A percentile compares a stretch with the other conserved stretches of the same genome.
Conservation (phyloP, 371 early-diverging fungal species). For the Apophysomyces trapeziformis region DNA sequence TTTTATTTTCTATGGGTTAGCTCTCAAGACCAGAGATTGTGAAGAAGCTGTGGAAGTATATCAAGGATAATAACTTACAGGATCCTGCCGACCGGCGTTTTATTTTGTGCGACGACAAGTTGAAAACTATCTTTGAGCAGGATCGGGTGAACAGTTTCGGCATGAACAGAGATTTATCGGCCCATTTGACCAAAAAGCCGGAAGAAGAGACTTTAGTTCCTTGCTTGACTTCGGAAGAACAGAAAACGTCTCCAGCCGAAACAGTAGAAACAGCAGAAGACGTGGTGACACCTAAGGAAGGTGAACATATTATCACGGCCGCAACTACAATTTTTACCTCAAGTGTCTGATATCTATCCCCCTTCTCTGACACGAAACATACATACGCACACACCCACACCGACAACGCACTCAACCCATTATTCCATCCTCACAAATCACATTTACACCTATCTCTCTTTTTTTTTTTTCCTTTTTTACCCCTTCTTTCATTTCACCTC, state of each 20-base stretch:
- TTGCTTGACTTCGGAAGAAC: slow-evolving; percentile 3
- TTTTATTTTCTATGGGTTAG: slow-evolving; percentile 28
- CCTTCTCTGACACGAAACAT: neutral
- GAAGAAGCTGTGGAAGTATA: slow-evolving; percentile 62
- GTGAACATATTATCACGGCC: neutral
- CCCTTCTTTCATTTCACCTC: slow-evolving; percentile 12
- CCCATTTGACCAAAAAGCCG: slow-evolving; percentile 53
- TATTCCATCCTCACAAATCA: no score
- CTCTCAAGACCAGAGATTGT: slow-evolving; percentile 61
- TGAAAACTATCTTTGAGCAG: slow-evolving; percentile 54
- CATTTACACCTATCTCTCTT: neutral
- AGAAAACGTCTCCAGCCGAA: slow-evolving; percentile 28
- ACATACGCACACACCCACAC: no score
- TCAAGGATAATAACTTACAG: slow-evolving; percentile 61
- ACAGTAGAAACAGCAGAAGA: slow-evolving; percentile 28
- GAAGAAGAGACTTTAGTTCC: slow-evolving; percentile 22
- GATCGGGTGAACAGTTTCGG: slow-evolving; percentile 60
- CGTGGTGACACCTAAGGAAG: slow-evolving; percentile 25
- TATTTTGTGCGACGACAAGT: slow-evolving; percentile 58
- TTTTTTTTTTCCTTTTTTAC: slow-evolving; percentile 12
- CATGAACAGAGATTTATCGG: slow-evolving; percentile 60
- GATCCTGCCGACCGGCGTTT: slow-evolving; percentile 62
- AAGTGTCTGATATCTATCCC: neutral
- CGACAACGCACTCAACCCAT: no score
- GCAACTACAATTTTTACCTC: neutral